phyloP scores from a whole-genome alignment of 805 yeast genomes.

The Candida insectalens region DNA sequence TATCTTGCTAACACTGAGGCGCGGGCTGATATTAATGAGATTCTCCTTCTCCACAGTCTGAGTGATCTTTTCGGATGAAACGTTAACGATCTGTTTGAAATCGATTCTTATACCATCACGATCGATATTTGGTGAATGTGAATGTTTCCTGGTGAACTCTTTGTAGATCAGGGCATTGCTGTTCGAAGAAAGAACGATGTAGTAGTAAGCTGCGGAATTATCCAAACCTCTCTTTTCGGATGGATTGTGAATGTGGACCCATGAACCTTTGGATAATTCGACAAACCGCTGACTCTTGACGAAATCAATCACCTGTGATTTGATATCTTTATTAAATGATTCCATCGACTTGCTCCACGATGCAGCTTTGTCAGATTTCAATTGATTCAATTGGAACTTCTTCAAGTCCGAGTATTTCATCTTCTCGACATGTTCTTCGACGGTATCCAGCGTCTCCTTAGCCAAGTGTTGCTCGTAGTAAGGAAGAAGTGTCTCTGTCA shows the following conservation, averaged over 20 bases:
- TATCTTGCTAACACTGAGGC: slow-evolving; percentile 24
- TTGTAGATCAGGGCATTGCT: slow-evolving; percentile 51
- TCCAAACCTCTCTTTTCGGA: slow-evolving; percentile 8
- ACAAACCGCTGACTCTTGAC: slow-evolving; percentile 69
- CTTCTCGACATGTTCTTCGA: slow-evolving; percentile 9
- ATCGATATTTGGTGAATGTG: slow-evolving; percentile 46
- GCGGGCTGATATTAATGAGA: slow-evolving; percentile 47
- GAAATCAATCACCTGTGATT: slow-evolving; percentile 54
- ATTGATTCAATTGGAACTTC: slow-evolving; percentile 37
- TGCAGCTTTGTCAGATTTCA: slow-evolving; percentile 26
- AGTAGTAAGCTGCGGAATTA: slow-evolving; percentile 34
- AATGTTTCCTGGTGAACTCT: slow-evolving; percentile 40
- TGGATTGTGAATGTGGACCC: slow-evolving; percentile 67
- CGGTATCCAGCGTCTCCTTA: slow-evolving; percentile 23
- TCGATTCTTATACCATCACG: slow-evolving; percentile 45
- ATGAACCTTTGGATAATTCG: slow-evolving; percentile 65
- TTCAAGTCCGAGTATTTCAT: slow-evolving; percentile 40
- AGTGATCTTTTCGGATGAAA: slow-evolving; percentile 41
- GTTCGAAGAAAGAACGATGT: slow-evolving; percentile 57
- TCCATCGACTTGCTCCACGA: slow-evolving; percentile 37
- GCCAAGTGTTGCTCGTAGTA: slow-evolving; percentile 35
- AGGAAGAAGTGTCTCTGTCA: slow-evolving; percentile 30
- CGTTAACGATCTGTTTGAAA: slow-evolving; percentile 38
- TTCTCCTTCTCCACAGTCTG: slow-evolving; percentile 28
- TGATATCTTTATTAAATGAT: slow-evolving; percentile 40